Evolutionary conservation across 371 early-diverging fungal genomes (phyloP), one percentile per base, ranked within the genome.

Genomic region (Mortierella sp.): DNA sequence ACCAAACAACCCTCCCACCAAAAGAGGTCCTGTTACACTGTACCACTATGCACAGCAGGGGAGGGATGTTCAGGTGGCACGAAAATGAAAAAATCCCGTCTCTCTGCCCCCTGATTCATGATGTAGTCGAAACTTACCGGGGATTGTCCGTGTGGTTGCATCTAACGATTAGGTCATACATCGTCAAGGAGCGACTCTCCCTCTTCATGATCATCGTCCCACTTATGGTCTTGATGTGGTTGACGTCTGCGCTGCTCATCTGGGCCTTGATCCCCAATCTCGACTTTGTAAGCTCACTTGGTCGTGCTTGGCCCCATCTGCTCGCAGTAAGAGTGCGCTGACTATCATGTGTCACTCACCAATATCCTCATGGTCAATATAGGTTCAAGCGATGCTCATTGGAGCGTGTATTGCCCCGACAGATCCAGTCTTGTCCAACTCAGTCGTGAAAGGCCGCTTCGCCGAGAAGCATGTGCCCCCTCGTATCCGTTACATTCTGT

Each of bases 381-480:
- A 90, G 83, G 67, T 93, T 34, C 86, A 92, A 58, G 80, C 90
- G 0, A 81, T 96, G 46, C 82, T 95, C 8, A 83, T 98, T 60
- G 95, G 93, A 18, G 93, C 97, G 0, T 95, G 95, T 62, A 80
- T 96, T 5, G 92, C 97, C 6, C 98, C 98, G 1, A 99, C 98
- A 0, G 98, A 99, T 84, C 98, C 98, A 2, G 96, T 98, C 8
- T 74, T 99, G 54, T 93, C 97, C 58, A 95, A 94, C 82, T 91
- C 94, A 2, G 92, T 98, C 23, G 90, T 98, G 9, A 95, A 95
- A 69, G 98, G 99, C 16, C 84, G 89, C 51, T 98, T 96, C 86
- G 97, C 99, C 1, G 95, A 95, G 66, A 87, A 87, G 57, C 87
- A 95, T 58, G 93, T 99, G 9, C 94, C 97, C 0, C 62, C 78